Base-by-base conservation (phyloP, 805 yeast species). In the Barnettozyma vustinii region DNA sequence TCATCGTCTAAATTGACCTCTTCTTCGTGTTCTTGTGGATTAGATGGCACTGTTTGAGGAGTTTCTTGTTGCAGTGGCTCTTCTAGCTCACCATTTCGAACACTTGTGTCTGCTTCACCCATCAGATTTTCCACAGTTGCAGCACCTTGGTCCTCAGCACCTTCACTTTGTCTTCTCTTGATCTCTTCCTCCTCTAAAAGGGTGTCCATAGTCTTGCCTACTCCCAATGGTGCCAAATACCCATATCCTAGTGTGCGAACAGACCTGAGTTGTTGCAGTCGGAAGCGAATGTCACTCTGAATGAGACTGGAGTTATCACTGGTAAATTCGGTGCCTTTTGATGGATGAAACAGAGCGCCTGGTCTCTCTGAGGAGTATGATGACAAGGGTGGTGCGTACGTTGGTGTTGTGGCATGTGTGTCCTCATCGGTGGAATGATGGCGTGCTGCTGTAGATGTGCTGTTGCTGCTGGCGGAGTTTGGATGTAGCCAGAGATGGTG, bases 171-270 rank as follows among this genome's bases (percentile, higher is more conserved):
- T 36, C 59, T 65, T 39, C 56, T 53, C 45, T 54, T 60, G 46
- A 61, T 47, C 30, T 59, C 58, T 6, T 48, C 47, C 41, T 67
- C 70, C 35, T 68, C 69, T 9, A 56, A 44, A 19, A 70, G 46
- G 33, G 67, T 70, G 35, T 64, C 64, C 74, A 81, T 70, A 1
- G 87, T 83, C 60, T 74, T 79, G 3, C 71, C 69, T 9, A 81
- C 58, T 0, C 89, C 90, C 10, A 83, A 72, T 0, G 90, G 89
- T 40, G 69, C 69, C 48, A 84, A 58, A 47, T 68, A 70, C 13
- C 69, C 56, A 61, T 68, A 72, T 0, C 87, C 88, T 20, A 74
- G 56, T 5, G 68, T 68, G 8, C 75, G 66, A 27, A 79, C 66
- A 33, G 54, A 48, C 42, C 60, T 19, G 59, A 66, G 26, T 56